These are phyloP conservation scores for Biscogniauxia sp. DNA, from an alignment of 2,329 filamentous ascomycete species.

Conservation along the genomic window DNA sequence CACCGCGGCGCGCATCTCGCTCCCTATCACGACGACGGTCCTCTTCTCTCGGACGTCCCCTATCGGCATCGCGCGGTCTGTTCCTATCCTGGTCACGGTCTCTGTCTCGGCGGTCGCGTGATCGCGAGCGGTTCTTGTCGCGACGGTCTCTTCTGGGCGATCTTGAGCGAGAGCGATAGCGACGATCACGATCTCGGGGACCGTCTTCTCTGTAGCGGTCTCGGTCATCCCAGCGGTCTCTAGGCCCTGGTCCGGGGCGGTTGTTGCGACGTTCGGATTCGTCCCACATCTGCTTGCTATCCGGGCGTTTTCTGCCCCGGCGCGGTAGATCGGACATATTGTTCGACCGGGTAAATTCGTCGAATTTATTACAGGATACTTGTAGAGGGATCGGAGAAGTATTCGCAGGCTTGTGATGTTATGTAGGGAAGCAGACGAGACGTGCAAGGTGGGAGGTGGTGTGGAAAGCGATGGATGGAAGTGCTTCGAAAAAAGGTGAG, in stretches of 20 bases:
- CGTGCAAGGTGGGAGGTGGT: neutral
- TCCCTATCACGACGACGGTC: constrained; percentile 24
- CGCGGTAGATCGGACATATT: constrained; percentile 52
- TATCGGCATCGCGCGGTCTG: constrained; percentile 34
- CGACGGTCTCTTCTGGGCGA: constrained; percentile 29
- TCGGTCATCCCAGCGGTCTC: constrained; percentile 29
- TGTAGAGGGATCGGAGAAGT: neutral
- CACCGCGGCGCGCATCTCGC: constrained; percentile 21
- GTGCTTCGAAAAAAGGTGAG: neutral
- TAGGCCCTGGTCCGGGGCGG: constrained; percentile 24
- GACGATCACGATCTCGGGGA: constrained; percentile 29
- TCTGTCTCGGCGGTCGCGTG: constrained; percentile 36
- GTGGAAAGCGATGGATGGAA: neutral
- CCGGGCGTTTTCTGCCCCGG: constrained; percentile 41
- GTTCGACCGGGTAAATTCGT: neutral
- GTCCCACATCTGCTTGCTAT: constrained; percentile 63
- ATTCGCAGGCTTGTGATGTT: neutral
- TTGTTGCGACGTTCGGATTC: constrained; percentile 44
- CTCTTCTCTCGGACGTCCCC: constrained; percentile 31
- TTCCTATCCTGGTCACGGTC: constrained; percentile 38
- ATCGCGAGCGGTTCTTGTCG: constrained; percentile 34
- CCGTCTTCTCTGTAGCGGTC: constrained; percentile 30
- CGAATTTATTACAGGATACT: constrained; percentile 2
- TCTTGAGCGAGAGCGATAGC: constrained; percentile 23
- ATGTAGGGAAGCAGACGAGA: no score